Evolutionary conservation across 169 alveolate species (phyloP), one percentile per base, ranked within the genome.

Genomic region (Eimeria necatrix): DNA sequence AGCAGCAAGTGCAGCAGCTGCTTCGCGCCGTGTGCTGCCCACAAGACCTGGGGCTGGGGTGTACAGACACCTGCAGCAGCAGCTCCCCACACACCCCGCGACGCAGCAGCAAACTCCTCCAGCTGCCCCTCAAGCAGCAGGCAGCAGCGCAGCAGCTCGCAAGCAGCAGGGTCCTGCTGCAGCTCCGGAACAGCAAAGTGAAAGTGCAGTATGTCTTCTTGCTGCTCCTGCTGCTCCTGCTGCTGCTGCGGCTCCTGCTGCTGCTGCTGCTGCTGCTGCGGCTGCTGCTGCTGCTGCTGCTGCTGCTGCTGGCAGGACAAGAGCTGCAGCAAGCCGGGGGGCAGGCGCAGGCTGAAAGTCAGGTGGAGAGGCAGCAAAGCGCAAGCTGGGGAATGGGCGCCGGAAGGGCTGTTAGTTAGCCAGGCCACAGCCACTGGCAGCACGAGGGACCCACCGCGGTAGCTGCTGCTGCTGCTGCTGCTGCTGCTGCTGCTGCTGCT

Each of bases 271-370:
- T 64, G 73, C 73, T 61, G 73, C 73, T 8, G 24, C 18, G n/a
- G 83, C 51, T 71, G 83, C 83, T 71, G 83, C 83, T 5, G 83
- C 87, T 9, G 87, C 32, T 9, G 60, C 87, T 46, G 88, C 88
- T 14, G 64, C 88, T 9, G 49, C 68, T 18, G 68, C 41, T 46
- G 59, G 88, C 46, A n/a, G 68, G 68, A 18, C 59, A 48, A 41
- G 48, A 20, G 24, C 88, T 18, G 88, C 68, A 51, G 68, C 49
- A 78, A 26, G 26, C 80, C 80, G 48, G 80, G 80, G 80, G 80
- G 80, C 12, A 68, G 80, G 80, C 12, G 80, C 48, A 68, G 18
- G 32, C 80, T 68, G 46, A 68, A 7, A 24, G 80, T n/a, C 16
- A 68, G 46, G 80, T 68, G 80, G 46, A 68, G 80, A 32, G 80